Evolutionary conservation across 208 protist genomes (phyloP).

Genomic region (Entamoeba nuttalli): DNA sequence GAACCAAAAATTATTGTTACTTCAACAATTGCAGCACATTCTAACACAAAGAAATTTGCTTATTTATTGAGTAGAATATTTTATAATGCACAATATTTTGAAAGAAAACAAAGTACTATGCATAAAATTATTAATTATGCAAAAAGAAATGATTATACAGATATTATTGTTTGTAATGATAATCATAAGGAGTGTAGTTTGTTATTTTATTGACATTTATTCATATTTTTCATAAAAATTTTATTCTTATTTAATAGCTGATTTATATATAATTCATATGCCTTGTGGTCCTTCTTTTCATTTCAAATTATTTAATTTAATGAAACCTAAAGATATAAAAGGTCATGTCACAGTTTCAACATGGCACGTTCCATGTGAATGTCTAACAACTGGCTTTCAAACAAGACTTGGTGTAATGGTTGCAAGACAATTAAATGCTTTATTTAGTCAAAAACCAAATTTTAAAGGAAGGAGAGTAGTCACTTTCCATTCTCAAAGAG

Average conservation of each 20-base stretch:
- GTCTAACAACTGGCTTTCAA: neutral
- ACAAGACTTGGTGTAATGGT: neutral
- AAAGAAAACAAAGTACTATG: neutral
- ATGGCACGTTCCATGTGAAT: neutral
- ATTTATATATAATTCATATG: neutral
- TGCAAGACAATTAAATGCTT: neutral
- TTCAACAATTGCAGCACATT: neutral
- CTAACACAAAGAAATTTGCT: neutral
- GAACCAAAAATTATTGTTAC: neutral
- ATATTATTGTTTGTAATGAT: neutral
- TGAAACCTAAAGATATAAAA: neutral
- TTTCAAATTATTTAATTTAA: neutral
- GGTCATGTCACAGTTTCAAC: neutral
- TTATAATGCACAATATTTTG: neutral
- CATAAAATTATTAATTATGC: neutral
- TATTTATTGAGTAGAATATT: neutral
- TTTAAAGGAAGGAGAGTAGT: neutral
- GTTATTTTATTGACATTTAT: neutral
- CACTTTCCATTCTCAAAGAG: neutral
- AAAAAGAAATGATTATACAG: neutral
- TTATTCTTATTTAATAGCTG: neutral
- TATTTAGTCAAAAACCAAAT: neutral
- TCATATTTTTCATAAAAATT: neutral
- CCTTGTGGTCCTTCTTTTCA: neutral
- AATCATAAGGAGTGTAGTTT: neutral